Conservation (phyloP, 2,329 filamentous ascomycete genomes). For the Hysterium pulicare region DNA sequence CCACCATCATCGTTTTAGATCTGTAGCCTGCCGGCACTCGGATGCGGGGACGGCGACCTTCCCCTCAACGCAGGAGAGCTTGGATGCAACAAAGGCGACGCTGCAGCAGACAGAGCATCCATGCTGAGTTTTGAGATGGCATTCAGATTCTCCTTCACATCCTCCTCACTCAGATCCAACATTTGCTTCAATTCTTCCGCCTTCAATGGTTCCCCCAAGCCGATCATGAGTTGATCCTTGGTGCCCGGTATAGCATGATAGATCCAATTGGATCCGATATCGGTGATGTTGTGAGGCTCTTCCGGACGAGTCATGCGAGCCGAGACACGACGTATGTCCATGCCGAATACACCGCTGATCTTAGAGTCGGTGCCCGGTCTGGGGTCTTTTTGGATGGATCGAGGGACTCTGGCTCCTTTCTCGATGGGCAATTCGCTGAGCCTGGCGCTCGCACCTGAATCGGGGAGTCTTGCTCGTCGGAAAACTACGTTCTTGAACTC, state of each 20-base stretch:
- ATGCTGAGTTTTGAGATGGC: constrained; percentile 37
- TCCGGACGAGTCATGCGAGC: constrained; percentile 30
- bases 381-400: constrained; percentile 25
- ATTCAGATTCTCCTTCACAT: constrained; percentile 33
- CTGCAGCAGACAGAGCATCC: constrained; percentile 33
- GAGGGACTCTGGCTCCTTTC: constrained; percentile 30
- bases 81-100: constrained; percentile 33
- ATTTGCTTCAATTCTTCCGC: constrained; percentile 36
- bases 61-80: constrained; percentile 34
- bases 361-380: constrained; percentile 26
- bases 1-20: not conserved
- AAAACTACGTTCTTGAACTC: constrained; percentile 38
- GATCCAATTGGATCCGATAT: constrained; percentile 30
- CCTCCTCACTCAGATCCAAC: constrained; percentile 34
- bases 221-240: constrained; percentile 34
- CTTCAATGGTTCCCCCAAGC: constrained; percentile 30
- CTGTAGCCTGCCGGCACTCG: constrained; percentile 5
- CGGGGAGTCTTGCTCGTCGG: constrained; percentile 34
- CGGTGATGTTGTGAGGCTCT: constrained; percentile 30
- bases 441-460: constrained; percentile 32
- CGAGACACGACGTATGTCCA: constrained; percentile 30
- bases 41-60: constrained; percentile 31
- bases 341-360: constrained; percentile 36
- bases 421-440: constrained; percentile 32
- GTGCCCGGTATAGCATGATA: constrained; percentile 30